Percentiles rank a stretch among this genome's conserved stretches.
These are phyloP conservation scores for Phytophthora niederhauseri DNA, from an alignment of 352 stramenopile genomes.

Conservation along the genomic window DNA sequence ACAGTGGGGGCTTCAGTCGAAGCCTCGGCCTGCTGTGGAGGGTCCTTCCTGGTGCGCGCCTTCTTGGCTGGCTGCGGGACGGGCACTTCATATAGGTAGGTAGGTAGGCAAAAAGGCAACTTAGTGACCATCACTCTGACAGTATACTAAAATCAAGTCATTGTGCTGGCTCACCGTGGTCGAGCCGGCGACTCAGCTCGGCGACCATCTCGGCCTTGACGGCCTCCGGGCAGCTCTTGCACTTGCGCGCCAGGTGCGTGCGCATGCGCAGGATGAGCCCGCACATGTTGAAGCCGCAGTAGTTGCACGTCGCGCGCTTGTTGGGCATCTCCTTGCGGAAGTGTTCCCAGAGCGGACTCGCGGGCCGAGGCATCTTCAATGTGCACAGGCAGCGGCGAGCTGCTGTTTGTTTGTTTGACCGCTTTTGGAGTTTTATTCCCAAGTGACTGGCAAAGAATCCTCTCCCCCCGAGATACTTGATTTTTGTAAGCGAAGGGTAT, in stretches of 20 bases:
- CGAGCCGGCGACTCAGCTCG: constrained; percentile 32
- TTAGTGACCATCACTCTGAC: constrained; percentile 26
- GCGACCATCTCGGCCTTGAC: constrained; percentile 62
- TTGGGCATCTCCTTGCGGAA: constrained; percentile 60
- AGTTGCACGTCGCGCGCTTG: constrained; percentile 78
- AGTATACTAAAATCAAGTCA: constrained; percentile 18
- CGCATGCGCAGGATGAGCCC: constrained; percentile 73
- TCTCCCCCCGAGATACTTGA: background rate
- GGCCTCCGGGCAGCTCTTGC: constrained; percentile 47
- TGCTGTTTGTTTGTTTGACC: constrained; percentile 18
- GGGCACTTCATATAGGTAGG: background rate
- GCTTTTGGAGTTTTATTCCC: constrained; percentile 41
- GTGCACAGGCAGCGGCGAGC: background rate
- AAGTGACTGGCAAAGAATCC: constrained; percentile 4
- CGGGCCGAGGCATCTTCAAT: constrained; percentile 56
- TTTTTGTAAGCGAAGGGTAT: background rate
- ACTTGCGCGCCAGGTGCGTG: constrained; percentile 64
- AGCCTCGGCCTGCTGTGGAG: background rate
- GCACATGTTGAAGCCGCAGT: constrained; percentile 81
- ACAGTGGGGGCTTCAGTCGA: background rate
- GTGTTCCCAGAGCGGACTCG: constrained; percentile 63
- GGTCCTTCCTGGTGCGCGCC: constrained; percentile 8
- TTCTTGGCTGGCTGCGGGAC: constrained; percentile 16
- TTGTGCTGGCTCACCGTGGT: constrained; percentile 16
- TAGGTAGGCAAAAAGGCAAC: constrained; percentile 16